Percentiles rank a stretch among this genome's conserved stretches.
These are phyloP conservation scores for Babesia microti DNA, from an alignment of 169 alveolate species.

Conservation along the genomic window DNA sequence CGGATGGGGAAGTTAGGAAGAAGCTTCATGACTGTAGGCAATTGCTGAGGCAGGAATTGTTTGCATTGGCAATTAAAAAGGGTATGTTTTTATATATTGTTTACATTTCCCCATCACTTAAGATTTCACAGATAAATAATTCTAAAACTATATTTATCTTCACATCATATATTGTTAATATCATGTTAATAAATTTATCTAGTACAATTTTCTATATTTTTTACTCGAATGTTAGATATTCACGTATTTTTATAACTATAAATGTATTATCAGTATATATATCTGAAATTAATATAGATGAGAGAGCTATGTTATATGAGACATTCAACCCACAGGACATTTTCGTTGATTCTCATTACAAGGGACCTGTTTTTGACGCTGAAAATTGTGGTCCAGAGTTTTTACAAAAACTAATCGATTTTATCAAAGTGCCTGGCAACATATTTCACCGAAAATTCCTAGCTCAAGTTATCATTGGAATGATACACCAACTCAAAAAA, in stretches of 20 bases:
- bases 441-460: conserved; percentile 86
- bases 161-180: too few species aligned
- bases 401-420: conserved; percentile 43
- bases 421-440: conserved; percentile 80
- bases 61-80: conserved; percentile 38
- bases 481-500: conserved; percentile 73
- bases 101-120: background rate
- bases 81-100: conserved; percentile 6
- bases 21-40: conserved; percentile 40
- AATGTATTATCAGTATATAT: too few species aligned
- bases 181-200: too few species aligned
- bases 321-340: background rate
- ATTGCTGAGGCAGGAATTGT: conserved; percentile 27
- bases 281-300: too few species aligned
- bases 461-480: conserved; percentile 73
- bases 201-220: too few species aligned
- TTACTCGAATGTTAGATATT: too few species aligned
- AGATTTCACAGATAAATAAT: background rate
- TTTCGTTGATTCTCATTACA: conserved; percentile 2
- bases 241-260: too few species aligned
- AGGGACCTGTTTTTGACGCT: conserved; percentile 44
- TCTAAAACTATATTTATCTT: background rate
- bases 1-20: conserved; percentile 32
- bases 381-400: conserved; percentile 33
- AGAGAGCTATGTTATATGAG: background rate